Conservation (phyloP, 257 asterid species). For the Capsicum baccatum region DNA sequence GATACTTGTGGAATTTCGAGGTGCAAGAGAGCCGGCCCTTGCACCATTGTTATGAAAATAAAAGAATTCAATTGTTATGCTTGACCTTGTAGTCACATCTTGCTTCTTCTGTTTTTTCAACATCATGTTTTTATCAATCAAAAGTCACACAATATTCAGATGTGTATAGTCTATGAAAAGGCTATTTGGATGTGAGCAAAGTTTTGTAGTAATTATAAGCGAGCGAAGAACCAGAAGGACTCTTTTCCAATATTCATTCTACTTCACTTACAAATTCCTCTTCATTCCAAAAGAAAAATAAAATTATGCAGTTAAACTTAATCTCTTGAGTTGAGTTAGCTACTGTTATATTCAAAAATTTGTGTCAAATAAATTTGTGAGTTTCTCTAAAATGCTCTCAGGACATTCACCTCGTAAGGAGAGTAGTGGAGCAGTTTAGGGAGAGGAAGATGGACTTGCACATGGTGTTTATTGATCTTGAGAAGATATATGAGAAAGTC, state of each 20-base stretch:
- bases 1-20: not conserved
- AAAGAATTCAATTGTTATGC: not conserved
- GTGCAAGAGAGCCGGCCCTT: not conserved
- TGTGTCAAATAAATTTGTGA: not conserved
- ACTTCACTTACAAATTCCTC: not conserved
- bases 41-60: not conserved
- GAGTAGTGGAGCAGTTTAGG: too few relatives aligned
- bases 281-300: not conserved
- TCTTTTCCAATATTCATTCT: not conserved
- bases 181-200: not conserved
- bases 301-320: not conserved
- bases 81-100: not conserved
- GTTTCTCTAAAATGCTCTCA: too few relatives aligned
- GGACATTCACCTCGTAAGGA: too few relatives aligned
- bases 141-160: not conserved
- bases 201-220: not conserved
- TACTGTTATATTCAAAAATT: not conserved
- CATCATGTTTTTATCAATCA: not conserved
- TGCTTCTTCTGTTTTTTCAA: not conserved
- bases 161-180: not conserved
- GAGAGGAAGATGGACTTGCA: too few relatives aligned
- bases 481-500: too few relatives aligned
- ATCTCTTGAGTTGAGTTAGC: not conserved
- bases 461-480: too few relatives aligned
- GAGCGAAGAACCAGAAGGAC: not conserved